Percentiles rank a stretch among this genome's conserved stretches.
These are phyloP conservation scores for Westerdykella ornata DNA, from an alignment of 2,329 filamentous ascomycete species.

Conservation along the genomic window DNA sequence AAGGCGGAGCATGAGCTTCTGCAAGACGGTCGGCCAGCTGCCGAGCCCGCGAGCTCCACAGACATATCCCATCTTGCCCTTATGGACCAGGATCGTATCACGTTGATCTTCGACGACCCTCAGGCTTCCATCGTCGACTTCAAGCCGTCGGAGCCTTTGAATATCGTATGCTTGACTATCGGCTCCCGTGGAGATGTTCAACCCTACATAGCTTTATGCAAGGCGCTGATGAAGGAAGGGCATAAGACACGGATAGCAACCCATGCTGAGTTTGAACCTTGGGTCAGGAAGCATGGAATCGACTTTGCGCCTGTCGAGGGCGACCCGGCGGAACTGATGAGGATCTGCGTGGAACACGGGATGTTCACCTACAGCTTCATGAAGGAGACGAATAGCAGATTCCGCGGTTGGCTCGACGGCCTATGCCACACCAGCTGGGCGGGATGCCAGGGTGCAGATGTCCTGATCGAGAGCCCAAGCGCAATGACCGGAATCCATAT, in stretches of 20 bases:
- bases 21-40: conserved; percentile 59
- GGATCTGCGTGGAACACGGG: conserved; percentile 90
- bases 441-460: conserved; percentile 78
- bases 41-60: conserved; percentile 12
- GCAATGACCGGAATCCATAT: conserved; percentile 98
- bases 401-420: conserved; percentile 91
- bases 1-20: conserved; percentile 75
- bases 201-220: conserved; percentile 94
- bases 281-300: conserved; percentile 89
- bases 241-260: conserved; percentile 85
- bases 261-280: conserved; percentile 79
- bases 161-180: conserved; percentile 89
- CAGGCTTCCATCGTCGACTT: conserved; percentile 84
- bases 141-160: conserved; percentile 72
- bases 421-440: conserved; percentile 73
- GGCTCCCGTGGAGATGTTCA: conserved; percentile 94
- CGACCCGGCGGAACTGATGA: conserved; percentile 90
- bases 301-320: conserved; percentile 84
- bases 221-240: conserved; percentile 79
- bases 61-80: conserved; percentile 26
- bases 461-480: conserved; percentile 90
- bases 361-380: conserved; percentile 94
- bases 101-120: conserved; percentile 83
- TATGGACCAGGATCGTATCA: conserved; percentile 52
- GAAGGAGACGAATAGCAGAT: conserved; percentile 64